Percentiles rank a stretch among this genome's conserved stretches.
Conservation (phyloP, 768 basidiomycete species). For the Harrya chromipes region DNA sequence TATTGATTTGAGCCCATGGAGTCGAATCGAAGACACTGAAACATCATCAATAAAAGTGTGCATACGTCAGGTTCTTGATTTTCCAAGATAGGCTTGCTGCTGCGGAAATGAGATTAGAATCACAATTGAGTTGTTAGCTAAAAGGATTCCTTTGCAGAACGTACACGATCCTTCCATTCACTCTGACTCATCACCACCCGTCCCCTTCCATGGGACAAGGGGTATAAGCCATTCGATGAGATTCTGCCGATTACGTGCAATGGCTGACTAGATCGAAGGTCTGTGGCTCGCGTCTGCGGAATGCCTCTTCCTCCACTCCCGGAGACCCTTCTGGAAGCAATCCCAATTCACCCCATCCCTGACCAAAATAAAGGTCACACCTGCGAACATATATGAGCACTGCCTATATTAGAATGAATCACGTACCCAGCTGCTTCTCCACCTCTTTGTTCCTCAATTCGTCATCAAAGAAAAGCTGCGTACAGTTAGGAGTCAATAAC, state of each 20-base stretch:
- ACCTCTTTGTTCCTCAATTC: conserved; percentile 56
- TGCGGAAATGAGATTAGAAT: not conserved
- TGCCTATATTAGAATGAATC: not conserved
- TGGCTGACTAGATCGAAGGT: conserved; percentile 6
- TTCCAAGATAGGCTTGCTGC: conserved; percentile 9
- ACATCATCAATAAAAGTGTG: not conserved
- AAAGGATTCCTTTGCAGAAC: not conserved
- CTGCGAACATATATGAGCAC: conserved; percentile 31
- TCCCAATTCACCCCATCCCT: conserved; percentile 53
- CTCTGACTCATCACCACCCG: not conserved
- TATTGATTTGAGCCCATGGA: not conserved
- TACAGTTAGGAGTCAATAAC: not conserved
- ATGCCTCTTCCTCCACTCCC: conserved; percentile 60
- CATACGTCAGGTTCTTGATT: conserved; percentile 2
- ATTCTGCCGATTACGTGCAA: not conserved
- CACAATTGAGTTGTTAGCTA: not conserved
- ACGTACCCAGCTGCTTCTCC: conserved; percentile 45
- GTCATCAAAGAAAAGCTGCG: conserved; percentile 70
- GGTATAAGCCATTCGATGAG: not conserved
- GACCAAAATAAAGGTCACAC: conserved; percentile 82
- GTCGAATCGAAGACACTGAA: not conserved
- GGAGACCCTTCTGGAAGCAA: conserved; percentile 70
- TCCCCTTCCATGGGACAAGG: not conserved
- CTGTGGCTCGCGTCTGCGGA: conserved; percentile 12
- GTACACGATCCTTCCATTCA: conserved; percentile 4